These are phyloP conservation scores for Amanita molliuscula DNA, from an alignment of 768 basidiomycete genomes.

Conservation along the genomic window DNA sequence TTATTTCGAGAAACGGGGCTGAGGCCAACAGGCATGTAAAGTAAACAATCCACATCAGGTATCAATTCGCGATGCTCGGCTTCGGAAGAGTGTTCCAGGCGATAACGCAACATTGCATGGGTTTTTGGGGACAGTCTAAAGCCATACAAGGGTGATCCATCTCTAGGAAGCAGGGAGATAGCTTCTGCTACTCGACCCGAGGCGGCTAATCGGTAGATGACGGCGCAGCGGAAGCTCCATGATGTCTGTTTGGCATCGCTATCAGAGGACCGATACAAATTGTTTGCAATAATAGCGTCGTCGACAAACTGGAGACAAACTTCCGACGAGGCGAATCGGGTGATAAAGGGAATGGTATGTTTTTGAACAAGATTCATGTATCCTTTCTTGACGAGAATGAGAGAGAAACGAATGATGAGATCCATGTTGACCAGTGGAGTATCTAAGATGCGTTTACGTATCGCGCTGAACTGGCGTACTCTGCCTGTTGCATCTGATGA, in stretches of 20 bases:
- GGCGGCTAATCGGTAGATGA: conserved; percentile 30
- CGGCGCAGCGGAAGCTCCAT: conserved; percentile 21
- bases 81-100: conserved; percentile 10
- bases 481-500: conserved; percentile 1
- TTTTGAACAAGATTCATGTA: conserved; percentile 15
- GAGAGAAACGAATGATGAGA: conserved; percentile 19
- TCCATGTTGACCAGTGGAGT: conserved; percentile 15
- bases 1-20: not conserved
- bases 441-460: conserved; percentile 17
- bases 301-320: conserved; percentile 28
- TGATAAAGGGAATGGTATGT: conserved; percentile 25
- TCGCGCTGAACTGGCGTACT: conserved; percentile 10
- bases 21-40: not conserved
- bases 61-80: not conserved
- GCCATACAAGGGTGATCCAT: conserved; percentile 14
- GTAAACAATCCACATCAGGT: not conserved
- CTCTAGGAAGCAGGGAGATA: conserved; percentile 30
- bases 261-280: conserved; percentile 11
- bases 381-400: conserved; percentile 30
- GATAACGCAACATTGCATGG: conserved; percentile 23
- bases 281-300: conserved; percentile 18
- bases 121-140: conserved; percentile 25
- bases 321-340: conserved; percentile 29
- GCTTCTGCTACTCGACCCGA: conserved; percentile 30
- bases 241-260: conserved; percentile 6